Evolutionary conservation across 2,329 filamentous ascomycete genomes (phyloP), one percentile per base, ranked within the genome.

Genomic region (Neopestalotiopsis rosae): DNA sequence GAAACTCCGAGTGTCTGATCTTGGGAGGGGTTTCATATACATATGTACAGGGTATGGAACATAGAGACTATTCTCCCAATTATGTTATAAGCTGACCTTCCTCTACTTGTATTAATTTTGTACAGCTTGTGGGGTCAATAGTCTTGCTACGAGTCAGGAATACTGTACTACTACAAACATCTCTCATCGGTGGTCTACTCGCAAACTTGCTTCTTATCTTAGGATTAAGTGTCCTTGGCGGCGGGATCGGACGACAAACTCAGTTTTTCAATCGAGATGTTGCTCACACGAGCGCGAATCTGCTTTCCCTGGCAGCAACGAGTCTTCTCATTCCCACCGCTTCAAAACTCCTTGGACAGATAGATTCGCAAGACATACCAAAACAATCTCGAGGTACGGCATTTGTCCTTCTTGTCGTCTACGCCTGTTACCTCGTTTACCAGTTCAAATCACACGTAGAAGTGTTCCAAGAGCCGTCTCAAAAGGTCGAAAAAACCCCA

Each of bases 241-340:
- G 64, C 1, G 28, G 42, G 12, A n/a, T n/a, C 3, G 28, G n/a
- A 17, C 64, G 28, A 10, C 14, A 5, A 34, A 12, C 10, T 0
- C 64, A 56, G 28, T 5, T 20, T 6, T 66, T 56, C 49, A 66
- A 66, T 38, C 5, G 28, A 9, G 4, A 13, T 2, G 28, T 34
- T 1, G 64, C 64, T n/a, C 42, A 40, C 10, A 40, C 28, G 1
- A 32, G 32, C 40, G 20, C 64, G 57, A 66, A 32, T 32, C 61
- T 66, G 0, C 64, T 66, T 24, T 66, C 64, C 1, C 17, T 66
- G 3, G 42, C 64, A 5, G 49, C 64, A 2, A 66, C 64, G 2
- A 66, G 64, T 32, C 49, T 66, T 14, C 49, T 66, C n/a, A 66
- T 66, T 9, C 42, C 64, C 6, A 32, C 64, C 6, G 64, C 49